Evolutionary conservation across 768 basidiomycete species (phyloP).

Genomic region (Lactifluus volemus): DNA sequence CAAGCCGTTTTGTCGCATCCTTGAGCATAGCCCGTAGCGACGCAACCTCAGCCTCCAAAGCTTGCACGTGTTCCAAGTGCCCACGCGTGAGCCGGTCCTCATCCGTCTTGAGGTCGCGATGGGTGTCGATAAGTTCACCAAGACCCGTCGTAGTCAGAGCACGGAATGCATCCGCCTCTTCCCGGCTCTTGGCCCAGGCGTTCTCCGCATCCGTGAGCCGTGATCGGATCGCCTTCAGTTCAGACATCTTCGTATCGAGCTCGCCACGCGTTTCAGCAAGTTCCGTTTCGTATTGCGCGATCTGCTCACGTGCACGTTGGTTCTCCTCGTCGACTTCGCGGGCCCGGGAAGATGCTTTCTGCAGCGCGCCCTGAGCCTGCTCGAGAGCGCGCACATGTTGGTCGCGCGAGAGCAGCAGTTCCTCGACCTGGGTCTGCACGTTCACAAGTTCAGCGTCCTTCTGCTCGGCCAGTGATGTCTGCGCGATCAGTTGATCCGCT

Average conservation of each 20-base stretch:
- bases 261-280: slow-evolving; percentile 74
- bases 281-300: slow-evolving; percentile 64
- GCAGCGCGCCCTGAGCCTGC: slow-evolving; percentile 70
- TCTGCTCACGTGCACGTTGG: slow-evolving; percentile 59
- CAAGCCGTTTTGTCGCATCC: slow-evolving; percentile 62
- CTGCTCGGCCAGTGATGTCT: slow-evolving; percentile 68
- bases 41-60: slow-evolving; percentile 66
- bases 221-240: slow-evolving; percentile 59
- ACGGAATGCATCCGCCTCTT: slow-evolving; percentile 87
- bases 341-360: slow-evolving; percentile 65
- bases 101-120: slow-evolving; percentile 75
- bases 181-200: slow-evolving; percentile 84
- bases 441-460: slow-evolving; percentile 68
- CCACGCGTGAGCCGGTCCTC: slow-evolving; percentile 70
- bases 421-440: slow-evolving; percentile 59
- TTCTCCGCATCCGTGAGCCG: slow-evolving; percentile 78
- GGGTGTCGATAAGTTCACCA: slow-evolving; percentile 80
- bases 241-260: slow-evolving; percentile 62
- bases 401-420: slow-evolving; percentile 60
- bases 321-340: slow-evolving; percentile 73
- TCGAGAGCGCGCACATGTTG: slow-evolving; percentile 85
- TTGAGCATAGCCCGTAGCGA: slow-evolving; percentile 75
- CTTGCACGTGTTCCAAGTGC: slow-evolving; percentile 74
- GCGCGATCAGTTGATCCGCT: slow-evolving; percentile 59
- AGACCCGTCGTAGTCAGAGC: slow-evolving; percentile 80